Conservation (phyloP, 129 eudicot genomes). For the Flaveria robusta region DNA sequence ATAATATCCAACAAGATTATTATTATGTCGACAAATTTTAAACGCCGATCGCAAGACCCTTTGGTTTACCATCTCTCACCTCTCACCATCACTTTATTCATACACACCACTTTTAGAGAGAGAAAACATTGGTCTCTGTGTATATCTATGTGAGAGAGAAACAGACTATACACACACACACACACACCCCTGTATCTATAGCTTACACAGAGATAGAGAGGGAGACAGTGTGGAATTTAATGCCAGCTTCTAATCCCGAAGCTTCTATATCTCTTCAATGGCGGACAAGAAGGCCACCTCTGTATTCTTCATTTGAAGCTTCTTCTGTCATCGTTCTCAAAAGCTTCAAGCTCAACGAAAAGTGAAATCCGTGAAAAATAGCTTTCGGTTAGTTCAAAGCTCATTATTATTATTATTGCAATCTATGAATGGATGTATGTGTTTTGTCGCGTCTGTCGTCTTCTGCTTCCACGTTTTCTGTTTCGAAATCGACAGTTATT, state of each 20-base stretch:
- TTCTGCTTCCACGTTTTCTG: conserved; percentile 15
- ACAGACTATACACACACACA: conserved; percentile 13
- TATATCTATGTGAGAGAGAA: background rate
- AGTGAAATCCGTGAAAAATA: conserved; percentile 3
- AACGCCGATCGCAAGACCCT: background rate
- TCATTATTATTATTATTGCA: conserved; percentile 13
- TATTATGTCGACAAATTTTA: background rate
- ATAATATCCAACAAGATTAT: conserved; percentile 13
- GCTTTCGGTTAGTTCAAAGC: conserved; percentile 27
- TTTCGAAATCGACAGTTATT: conserved; percentile 26
- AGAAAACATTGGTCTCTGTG: background rate
- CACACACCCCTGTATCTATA: conserved; percentile 7
- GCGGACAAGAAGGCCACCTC: conserved; percentile 31
- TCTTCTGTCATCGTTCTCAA: conserved; percentile 18
- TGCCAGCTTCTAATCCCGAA: conserved; percentile 34
- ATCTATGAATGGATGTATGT: background rate
- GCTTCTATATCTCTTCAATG: conserved; percentile 35
- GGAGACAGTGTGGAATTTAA: conserved; percentile 15
- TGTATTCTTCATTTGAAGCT: conserved; percentile 16
- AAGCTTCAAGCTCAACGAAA: conserved; percentile 26
- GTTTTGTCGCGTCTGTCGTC: conserved; percentile 34
- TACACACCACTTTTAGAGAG: conserved; percentile 8
- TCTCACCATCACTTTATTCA: conserved; percentile 30
- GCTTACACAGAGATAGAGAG: background rate
- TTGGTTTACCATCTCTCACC: conserved; percentile 14